These are phyloP conservation scores for Anthostomella pinea DNA, from an alignment of 2,329 filamentous ascomycete species.

Conservation along the genomic window DNA sequence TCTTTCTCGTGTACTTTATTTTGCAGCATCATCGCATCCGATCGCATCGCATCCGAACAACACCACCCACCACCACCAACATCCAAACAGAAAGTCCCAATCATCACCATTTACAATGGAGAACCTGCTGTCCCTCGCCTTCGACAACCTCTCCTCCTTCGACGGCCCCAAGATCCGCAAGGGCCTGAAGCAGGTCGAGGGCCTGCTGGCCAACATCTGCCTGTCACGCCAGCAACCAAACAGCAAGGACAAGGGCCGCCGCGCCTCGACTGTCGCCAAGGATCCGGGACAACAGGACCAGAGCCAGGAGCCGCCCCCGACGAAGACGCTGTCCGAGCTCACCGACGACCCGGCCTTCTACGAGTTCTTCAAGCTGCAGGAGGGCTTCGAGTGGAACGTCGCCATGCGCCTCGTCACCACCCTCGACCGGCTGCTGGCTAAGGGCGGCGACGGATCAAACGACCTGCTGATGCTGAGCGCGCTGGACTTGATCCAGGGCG, in stretches of 20 bases:
- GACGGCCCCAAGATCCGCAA: conserved; percentile 88
- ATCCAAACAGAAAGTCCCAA: not conserved
- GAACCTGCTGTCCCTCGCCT: conserved; percentile 84
- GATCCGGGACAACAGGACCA: conserved; percentile 26
- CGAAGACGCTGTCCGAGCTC: conserved; percentile 67
- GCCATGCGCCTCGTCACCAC: conserved; percentile 81
- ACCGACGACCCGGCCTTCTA: conserved; percentile 83
- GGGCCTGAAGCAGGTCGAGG: conserved; percentile 90
- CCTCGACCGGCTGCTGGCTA: conserved; percentile 81
- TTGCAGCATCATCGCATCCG: no score
- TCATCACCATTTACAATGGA: conserved; percentile 64
- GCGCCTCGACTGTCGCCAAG: conserved; percentile 29
- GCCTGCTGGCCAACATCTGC: conserved; percentile 90
- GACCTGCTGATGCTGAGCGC: conserved; percentile 86
- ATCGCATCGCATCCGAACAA: not conserved
- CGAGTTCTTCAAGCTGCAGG: conserved; percentile 95
- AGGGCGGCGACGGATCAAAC: conserved; percentile 77
- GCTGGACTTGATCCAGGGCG: conserved; percentile 84
- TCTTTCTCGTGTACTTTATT: no score
- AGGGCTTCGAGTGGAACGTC: conserved; percentile 98
- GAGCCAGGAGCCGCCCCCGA: conserved; percentile 34
- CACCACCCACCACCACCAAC: not conserved
- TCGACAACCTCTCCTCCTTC: conserved; percentile 94
- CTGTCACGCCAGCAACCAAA: conserved; percentile 54
- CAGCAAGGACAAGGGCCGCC: conserved; percentile 21